Base-by-base conservation (phyloP, 2,329 filamentous ascomycete genomes). In the Acrodontium crateriforme region DNA sequence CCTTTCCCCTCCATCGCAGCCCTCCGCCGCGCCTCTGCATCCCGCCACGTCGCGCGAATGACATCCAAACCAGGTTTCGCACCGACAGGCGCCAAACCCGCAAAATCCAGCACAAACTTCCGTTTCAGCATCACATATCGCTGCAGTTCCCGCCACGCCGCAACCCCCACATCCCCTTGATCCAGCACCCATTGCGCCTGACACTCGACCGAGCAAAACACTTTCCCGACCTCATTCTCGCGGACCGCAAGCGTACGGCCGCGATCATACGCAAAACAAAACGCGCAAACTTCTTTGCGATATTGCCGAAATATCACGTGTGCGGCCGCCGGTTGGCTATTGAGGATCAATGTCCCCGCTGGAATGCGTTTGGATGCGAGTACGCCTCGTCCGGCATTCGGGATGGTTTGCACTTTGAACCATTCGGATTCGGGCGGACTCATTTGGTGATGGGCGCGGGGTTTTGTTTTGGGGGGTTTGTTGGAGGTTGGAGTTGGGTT, bases 231-330 rank as follows among this genome's bases (percentile, higher is more conserved):
- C 2, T 32, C 39, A 24, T 41, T 35, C 19, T 60, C 53, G 10
- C 55, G 50, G 4, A 61, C 42, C 5, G 42, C 41, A 32, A 60
- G 41, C 23, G 54, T 54, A 3, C 56, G 48, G 1, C 61, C 61
- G 13, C 54, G 45, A 16, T 63, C 54, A 40, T 63, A 65, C 12
- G 32, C 30, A 30, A 65, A 63, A 40, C 61, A 65, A 15, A 55
- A 46, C 1, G 54, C 59, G 43, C 61, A 65, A 8, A 63, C 60
- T 46, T 65, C 61, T 21, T 59, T 58, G 6, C 56, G 49, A 40
- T 63, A 64, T 26, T 60, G 50, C 25, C 58, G 54, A 21, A 60
- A 51, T 3, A 65, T 35, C 6, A 63, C 55, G 16, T 50, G 50
- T 2, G 56, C 45, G 3, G 52, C 47, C 1, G 60, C 50, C 11